Evolutionary conservation across 805 yeast genomes (phyloP).

Genomic region (Metschnikowia koreensis): DNA sequence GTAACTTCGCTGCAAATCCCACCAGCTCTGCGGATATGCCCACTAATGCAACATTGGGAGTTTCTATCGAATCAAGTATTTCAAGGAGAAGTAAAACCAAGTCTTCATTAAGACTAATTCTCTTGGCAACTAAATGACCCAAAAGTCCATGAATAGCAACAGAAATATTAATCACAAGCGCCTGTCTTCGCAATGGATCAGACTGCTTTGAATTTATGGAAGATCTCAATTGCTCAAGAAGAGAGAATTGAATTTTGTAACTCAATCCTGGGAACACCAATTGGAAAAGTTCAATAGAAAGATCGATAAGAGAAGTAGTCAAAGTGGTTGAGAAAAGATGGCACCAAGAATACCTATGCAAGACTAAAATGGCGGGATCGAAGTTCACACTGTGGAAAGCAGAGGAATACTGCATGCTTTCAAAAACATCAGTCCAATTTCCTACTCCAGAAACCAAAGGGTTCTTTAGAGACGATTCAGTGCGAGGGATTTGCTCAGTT

Average conservation of each 20-base stretch:
- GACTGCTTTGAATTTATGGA: conserved; percentile 37
- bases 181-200: conserved; percentile 38
- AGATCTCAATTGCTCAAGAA: conserved; percentile 75
- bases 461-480: not conserved
- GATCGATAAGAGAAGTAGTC: conserved; percentile 56
- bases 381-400: conserved; percentile 29
- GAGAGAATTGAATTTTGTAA: conserved; percentile 77
- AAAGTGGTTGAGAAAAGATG: conserved; percentile 28
- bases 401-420: conserved; percentile 21
- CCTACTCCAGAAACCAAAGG: not conserved
- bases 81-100: conserved; percentile 49
- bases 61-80: conserved; percentile 44
- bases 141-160: conserved; percentile 60
- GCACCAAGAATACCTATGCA: conserved; percentile 25
- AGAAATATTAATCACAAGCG: conserved; percentile 59
- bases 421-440: conserved; percentile 35
- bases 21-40: conserved; percentile 53
- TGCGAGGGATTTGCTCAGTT: not conserved
- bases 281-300: conserved; percentile 74
- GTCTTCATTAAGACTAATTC: conserved; percentile 25
- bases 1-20: conserved; percentile 45
- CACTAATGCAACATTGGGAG: conserved; percentile 40
- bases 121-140: conserved; percentile 20
- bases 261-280: conserved; percentile 68
- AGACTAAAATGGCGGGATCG: conserved; percentile 32